Evolutionary conservation across 2,329 filamentous ascomycete species (phyloP), one percentile per base, ranked within the genome.

Genomic region (Rutstroemia sp.): DNA sequence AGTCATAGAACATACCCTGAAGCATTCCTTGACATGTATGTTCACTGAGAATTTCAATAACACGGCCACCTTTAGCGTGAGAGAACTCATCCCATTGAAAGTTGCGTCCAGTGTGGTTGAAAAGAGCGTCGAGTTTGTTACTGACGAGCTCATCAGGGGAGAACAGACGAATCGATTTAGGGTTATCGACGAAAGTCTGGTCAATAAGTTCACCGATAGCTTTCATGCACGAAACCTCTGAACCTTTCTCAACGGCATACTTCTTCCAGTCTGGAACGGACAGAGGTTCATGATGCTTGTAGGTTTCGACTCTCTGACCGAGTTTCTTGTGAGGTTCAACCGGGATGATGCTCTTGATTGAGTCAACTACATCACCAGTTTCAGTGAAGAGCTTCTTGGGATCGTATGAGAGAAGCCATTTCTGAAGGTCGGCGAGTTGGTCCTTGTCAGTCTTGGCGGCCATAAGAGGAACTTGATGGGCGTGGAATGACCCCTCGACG

Each of bases 31-130:
- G 81, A 60, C 82, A 86, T 63, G 79, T 77, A 63, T 87, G 83
- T 63, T 87, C 84, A 9, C 80, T 84, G 2, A 87, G 73, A 4
- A 86, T 80, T 66, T 88, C 83, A 58, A 87, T 85, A 1, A 87
- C 79, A 8, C 83, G 76, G 0, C 83, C 83, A 6, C 81, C 83
- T 51, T 76, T 71, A 0, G 76, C 78, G 10, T 80, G 77, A 3
- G 83, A 79, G 64, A 79, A 85, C 50, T 85, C 71, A 61, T 86
- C 83, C 79, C 81, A 86, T 61, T 87, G 83, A 63, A 86, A 86
- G 65, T 86, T 83, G 21, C 83, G 75, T 3, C 76, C 75, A 0
- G 81, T 85, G 55, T 79, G 74, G 2, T 80, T 71, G 4, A 87
- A 74, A 0, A 81, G 75, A 0, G 75, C 76, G 59, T 76, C 76